Evolutionary conservation across 2,329 filamentous ascomycete genomes (phyloP).

Genomic region (Cryphonectria naterciae): DNA sequence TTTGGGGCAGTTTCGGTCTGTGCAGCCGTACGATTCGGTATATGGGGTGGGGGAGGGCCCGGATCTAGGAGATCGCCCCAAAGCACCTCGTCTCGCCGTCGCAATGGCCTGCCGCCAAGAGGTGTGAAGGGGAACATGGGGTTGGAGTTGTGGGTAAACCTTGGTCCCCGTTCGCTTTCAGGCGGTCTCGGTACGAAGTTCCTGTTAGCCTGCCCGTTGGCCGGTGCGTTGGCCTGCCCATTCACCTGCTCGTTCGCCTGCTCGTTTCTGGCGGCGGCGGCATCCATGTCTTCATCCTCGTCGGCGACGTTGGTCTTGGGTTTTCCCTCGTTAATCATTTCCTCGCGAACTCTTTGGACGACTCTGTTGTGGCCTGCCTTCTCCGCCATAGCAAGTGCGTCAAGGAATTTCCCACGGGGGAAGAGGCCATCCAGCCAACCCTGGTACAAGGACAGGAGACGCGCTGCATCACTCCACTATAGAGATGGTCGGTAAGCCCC

Average conservation of each 20-base stretch:
- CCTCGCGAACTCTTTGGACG: conserved; percentile 73
- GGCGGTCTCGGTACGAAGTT: no score
- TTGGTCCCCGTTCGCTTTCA: no score
- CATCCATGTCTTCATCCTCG: conserved; percentile 39
- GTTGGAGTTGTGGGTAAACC: no score
- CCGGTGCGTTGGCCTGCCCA: no score
- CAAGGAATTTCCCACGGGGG: conserved; percentile 90
- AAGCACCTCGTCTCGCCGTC: background rate
- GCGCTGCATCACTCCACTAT: conserved; percentile 84
- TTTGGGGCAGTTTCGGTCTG: background rate
- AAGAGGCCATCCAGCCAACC: conserved; percentile 96
- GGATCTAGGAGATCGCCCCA: background rate
- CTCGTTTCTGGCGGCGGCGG: conserved; percentile 27
- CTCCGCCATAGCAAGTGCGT: conserved; percentile 88
- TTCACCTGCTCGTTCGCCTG: background rate
- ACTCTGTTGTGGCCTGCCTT: conserved; percentile 86
- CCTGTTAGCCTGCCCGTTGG: no score
- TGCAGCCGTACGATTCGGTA: background rate
- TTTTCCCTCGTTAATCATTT: conserved; percentile 82
- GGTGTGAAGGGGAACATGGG: no score
- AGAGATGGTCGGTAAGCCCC: background rate
- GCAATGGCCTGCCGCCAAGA: background rate
- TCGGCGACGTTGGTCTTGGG: conserved; percentile 46
- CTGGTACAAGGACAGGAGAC: conserved; percentile 88
- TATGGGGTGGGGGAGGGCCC: no score